A percentile compares a stretch with the other conserved stretches of the same genome.
Conservation (phyloP, 2,329 filamentous ascomycete species). For the Venturiaceae sp. region DNA sequence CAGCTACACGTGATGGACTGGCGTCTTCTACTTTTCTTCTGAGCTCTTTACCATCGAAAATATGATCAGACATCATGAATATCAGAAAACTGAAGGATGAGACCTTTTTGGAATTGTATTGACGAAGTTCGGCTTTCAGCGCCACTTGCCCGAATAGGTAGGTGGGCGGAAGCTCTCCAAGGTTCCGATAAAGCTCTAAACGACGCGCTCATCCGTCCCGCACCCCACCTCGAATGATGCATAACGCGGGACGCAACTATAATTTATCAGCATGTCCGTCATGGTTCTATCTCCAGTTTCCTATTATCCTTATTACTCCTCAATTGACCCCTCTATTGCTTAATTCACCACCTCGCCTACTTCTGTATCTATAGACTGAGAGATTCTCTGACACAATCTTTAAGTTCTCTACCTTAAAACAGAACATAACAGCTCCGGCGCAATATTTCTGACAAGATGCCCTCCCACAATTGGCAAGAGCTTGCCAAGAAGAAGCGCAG, state of each 20-base stretch:
- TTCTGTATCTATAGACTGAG: not conserved
- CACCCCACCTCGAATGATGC: not conserved
- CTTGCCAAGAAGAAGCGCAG: conserved; percentile 44
- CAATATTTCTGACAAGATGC: not conserved
- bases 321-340: not conserved
- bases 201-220: not conserved
- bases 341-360: too few relatives aligned
- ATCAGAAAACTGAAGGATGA: too few relatives aligned
- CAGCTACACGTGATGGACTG: too few relatives aligned
- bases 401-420: not conserved
- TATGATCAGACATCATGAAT: too few relatives aligned
- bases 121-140: not conserved
- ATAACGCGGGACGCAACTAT: not conserved
- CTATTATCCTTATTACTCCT: not conserved
- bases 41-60: too few relatives aligned
- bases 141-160: not conserved
- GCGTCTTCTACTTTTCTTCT: too few relatives aligned
- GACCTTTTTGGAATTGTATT: too few relatives aligned
- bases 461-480: conserved; percentile 33
- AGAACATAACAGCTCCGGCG: not conserved
- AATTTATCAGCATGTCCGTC: not conserved
- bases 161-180: not conserved
- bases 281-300: not conserved
- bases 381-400: too few relatives aligned
- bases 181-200: not conserved